These are phyloP conservation scores for Musa troglodytarum DNA, from an alignment of 176 grass and related monocot genomes.

Conservation along the genomic window DNA sequence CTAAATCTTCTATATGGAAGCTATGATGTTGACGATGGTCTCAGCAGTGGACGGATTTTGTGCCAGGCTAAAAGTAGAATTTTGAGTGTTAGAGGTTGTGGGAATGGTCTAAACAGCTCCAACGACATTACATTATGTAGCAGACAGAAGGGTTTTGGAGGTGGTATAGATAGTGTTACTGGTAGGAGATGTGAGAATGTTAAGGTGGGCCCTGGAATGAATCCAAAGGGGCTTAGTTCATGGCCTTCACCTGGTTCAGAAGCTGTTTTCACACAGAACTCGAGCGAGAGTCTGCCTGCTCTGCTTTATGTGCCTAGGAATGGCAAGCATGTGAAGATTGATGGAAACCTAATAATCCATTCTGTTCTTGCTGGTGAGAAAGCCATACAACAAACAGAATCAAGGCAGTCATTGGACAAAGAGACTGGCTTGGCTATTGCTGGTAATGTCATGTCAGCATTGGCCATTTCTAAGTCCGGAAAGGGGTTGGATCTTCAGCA, in stretches of 20 bases:
- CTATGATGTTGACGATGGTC: constrained; percentile 13
- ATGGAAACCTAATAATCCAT: constrained; percentile 94
- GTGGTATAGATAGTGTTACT: constrained; percentile 6
- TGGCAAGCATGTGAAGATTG: constrained; percentile 99
- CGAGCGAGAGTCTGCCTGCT: constrained; percentile 78
- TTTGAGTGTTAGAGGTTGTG: constrained; percentile 40
- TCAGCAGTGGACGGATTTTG: constrained; percentile 30
- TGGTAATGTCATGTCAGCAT: constrained; percentile 31
- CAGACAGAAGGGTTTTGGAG: constrained; percentile 6
- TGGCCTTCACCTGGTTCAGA: constrained; percentile 14
- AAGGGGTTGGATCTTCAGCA: constrained; percentile 33
- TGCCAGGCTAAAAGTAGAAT: constrained; percentile 36
- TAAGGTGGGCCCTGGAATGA: neutral
- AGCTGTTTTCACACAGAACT: constrained; percentile 28
- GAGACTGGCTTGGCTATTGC: constrained; percentile 59
- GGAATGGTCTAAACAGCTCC: constrained; percentile 31
- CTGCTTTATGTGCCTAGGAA: constrained; percentile 93
- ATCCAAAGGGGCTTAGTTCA: neutral
- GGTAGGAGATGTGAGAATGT: constrained; percentile 7
- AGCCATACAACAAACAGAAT: constrained; percentile 43
- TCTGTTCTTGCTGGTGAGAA: constrained; percentile 88
- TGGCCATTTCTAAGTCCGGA: constrained; percentile 26
- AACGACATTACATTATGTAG: constrained; percentile 27
- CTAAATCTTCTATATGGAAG: constrained; percentile 48
- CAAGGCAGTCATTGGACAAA: constrained; percentile 27